phyloP scores from a whole-genome alignment of 1,284 basidiomycete genomes.

The Leccinum insigne region DNA sequence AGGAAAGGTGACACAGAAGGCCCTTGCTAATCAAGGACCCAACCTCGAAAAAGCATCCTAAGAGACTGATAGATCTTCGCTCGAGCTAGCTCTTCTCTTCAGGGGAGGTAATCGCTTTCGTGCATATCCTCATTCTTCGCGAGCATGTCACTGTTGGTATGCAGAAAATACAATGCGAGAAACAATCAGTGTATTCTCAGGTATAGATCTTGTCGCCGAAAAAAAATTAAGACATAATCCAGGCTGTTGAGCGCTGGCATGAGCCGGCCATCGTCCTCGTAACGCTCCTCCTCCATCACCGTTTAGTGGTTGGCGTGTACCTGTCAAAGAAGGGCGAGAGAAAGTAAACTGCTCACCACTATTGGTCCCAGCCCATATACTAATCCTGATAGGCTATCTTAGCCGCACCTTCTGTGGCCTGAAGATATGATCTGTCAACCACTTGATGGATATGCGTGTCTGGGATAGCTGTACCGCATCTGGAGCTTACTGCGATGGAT shows the following conservation, averaged over 20 bases:
- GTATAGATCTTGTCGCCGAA: background rate
- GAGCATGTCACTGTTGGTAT: background rate
- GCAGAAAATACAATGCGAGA: background rate
- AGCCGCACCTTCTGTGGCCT: background rate
- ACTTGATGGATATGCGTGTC: background rate
- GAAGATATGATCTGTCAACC: background rate
- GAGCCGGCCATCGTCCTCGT: background rate
- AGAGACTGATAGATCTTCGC: background rate
- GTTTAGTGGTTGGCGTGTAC: background rate
- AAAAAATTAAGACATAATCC: background rate
- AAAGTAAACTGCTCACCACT: background rate
- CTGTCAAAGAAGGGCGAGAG: background rate
- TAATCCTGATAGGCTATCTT: background rate
- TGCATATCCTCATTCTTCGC: no score
- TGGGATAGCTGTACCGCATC: background rate
- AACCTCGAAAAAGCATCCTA: background rate
- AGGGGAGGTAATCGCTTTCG: no score
- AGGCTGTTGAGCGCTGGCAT: background rate
- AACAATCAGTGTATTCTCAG: background rate
- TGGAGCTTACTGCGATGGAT: background rate
- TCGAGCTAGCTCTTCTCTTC: no score
- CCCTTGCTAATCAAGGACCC: accelerated
- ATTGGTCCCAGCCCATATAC: background rate
- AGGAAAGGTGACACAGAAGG: background rate
- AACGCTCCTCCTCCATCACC: background rate